Evolutionary conservation across 768 basidiomycete species (phyloP).

Genomic region (Xerocomellus amylosporus): DNA sequence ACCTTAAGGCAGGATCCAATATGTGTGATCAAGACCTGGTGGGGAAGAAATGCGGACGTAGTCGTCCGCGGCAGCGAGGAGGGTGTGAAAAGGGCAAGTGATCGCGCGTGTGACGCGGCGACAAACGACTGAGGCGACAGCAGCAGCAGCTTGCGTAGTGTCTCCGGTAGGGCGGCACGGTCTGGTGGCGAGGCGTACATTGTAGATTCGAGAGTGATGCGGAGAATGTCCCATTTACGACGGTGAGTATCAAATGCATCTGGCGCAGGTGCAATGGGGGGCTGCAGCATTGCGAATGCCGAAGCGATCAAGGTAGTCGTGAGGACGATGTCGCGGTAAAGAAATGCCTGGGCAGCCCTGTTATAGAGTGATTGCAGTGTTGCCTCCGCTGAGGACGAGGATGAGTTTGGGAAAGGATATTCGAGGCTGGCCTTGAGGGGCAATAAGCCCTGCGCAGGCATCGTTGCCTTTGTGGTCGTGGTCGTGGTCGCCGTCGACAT

Average conservation of each 20-base stretch:
- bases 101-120: constrained; percentile 56
- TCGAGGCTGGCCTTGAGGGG: constrained; percentile 36
- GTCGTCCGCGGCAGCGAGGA: constrained; percentile 36
- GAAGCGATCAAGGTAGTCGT: constrained; percentile 64
- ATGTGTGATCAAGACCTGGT: constrained; percentile 67
- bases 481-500: constrained; percentile 56
- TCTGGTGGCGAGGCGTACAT: constrained; percentile 57
- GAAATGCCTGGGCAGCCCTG: constrained; percentile 75
- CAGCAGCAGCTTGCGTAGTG: constrained; percentile 50
- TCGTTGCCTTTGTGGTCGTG: constrained; percentile 27
- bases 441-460: constrained; percentile 25
- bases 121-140: constrained; percentile 61
- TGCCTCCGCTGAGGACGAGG: constrained; percentile 36
- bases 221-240: constrained; percentile 84
- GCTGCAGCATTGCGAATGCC: constrained; percentile 61
- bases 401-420: neutral
- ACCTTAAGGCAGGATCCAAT: constrained; percentile 68
- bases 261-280: constrained; percentile 30
- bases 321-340: constrained; percentile 67
- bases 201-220: constrained; percentile 79
- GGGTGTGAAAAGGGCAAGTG: constrained; percentile 67
- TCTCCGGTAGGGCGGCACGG: constrained; percentile 42
- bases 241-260: constrained; percentile 52
- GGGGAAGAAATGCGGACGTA: constrained; percentile 58
- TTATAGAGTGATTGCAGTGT: constrained; percentile 71